phyloP scores from a whole-genome alignment of 1,284 basidiomycete genomes.

The Ganoderma leucocontextum region DNA sequence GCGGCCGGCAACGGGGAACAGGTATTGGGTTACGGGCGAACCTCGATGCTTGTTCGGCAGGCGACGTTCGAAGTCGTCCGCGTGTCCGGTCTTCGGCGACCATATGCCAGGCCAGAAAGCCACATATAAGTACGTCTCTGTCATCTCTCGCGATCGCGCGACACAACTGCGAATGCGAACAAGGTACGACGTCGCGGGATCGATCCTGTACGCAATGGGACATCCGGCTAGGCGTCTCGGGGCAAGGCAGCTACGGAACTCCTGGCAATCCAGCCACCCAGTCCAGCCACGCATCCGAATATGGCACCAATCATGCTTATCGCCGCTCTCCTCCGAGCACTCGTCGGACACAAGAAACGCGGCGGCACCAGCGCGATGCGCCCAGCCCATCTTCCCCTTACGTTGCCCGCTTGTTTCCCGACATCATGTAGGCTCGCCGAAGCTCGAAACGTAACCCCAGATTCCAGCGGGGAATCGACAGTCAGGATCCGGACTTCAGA shows the following conservation, averaged over 20 bases:
- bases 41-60: conserved; percentile 3
- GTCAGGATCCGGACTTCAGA: neutral
- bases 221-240: neutral
- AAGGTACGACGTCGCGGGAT: neutral
- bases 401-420: conserved; percentile 7
- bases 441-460: neutral
- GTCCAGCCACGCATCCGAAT: neutral
- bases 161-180: neutral
- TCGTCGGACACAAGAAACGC: neutral
- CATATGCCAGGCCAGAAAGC: conserved; percentile 6
- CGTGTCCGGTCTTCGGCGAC: conserved; percentile 2
- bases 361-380: conserved; percentile 1
- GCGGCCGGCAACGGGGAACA: neutral
- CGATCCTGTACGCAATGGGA: neutral
- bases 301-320: neutral
- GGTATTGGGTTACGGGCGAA: neutral
- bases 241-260: neutral
- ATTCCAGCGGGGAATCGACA: neutral
- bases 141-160: neutral
- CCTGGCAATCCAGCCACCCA: neutral
- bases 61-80: neutral
- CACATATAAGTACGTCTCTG: neutral
- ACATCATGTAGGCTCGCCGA: neutral
- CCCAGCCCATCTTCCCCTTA: neutral
- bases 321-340: conserved; percentile 1